These are phyloP conservation scores for Balansia obtecta DNA, from an alignment of 2,329 filamentous ascomycete genomes.

Conservation along the genomic window DNA sequence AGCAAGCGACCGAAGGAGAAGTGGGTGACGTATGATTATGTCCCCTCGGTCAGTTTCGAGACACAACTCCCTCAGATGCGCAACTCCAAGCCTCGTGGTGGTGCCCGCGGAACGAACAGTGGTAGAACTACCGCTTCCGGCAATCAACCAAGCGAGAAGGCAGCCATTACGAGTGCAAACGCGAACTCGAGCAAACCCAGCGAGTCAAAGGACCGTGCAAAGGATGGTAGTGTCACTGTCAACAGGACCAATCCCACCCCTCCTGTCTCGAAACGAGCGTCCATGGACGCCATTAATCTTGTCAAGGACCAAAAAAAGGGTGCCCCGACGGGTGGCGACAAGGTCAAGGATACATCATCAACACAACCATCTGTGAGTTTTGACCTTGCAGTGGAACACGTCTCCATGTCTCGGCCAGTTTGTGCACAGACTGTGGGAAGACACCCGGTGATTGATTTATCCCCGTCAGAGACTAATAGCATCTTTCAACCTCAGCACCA, in stretches of 20 bases:
- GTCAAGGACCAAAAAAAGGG: conserved; percentile 35
- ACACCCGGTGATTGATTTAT: not conserved
- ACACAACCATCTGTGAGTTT: conserved; percentile 29
- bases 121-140: conserved; percentile 22
- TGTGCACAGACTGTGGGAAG: not conserved
- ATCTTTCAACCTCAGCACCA: not conserved
- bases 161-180: conserved; percentile 6
- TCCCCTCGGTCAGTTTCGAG: conserved; percentile 74
- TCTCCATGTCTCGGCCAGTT: not conserved
- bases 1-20: conserved; percentile 60
- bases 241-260: conserved; percentile 24
- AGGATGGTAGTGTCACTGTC: conserved; percentile 22
- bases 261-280: conserved; percentile 30
- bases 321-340: conserved; percentile 21
- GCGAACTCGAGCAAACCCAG: conserved; percentile 18
- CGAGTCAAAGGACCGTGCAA: conserved; percentile 22
- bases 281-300: conserved; percentile 25
- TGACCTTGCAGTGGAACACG: no score
- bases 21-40: conserved; percentile 75
- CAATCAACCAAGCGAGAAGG: conserved; percentile 26
- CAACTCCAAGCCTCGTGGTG: conserved; percentile 37
- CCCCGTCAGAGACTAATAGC: not conserved
- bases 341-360: conserved; percentile 25
- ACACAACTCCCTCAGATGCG: conserved; percentile 57
- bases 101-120: conserved; percentile 29